phyloP scores from a whole-genome alignment of 2,329 filamentous ascomycete species.

The Colletotrichum tropicicola region DNA sequence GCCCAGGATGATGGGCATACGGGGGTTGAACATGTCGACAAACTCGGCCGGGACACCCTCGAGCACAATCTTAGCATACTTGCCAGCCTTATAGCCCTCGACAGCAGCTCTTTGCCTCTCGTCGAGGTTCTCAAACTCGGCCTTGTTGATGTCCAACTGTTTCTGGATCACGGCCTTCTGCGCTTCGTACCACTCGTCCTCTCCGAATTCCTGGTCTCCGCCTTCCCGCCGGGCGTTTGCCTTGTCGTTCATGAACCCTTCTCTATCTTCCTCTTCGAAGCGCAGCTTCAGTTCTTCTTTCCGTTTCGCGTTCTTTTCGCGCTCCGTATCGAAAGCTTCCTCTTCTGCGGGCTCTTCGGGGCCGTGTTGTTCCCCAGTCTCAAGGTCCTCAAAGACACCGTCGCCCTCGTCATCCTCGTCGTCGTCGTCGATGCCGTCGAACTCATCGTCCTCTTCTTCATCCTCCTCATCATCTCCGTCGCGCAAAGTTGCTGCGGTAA shows the following conservation, averaged over 20 bases:
- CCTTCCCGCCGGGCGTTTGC: conserved; percentile 77
- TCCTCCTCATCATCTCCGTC: conserved; percentile 51
- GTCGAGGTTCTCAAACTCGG: conserved; percentile 90
- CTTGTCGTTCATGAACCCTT: conserved; percentile 93
- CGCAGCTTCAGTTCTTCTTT: conserved; percentile 95
- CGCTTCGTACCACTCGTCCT: conserved; percentile 98
- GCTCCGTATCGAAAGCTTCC: conserved; percentile 81
- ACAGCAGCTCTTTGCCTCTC: conserved; percentile 83
- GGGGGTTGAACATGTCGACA: conserved; percentile 80
- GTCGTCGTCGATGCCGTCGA: conserved; percentile 61
- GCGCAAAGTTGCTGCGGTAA: conserved; percentile 72
- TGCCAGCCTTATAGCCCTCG: conserved; percentile 91
- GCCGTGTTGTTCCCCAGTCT: conserved; percentile 74
- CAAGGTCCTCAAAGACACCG: conserved; percentile 73
- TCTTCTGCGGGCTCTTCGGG: conserved; percentile 49
- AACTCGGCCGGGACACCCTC: conserved; percentile 93
- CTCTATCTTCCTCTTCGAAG: conserved; percentile 98
- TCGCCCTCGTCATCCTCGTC: conserved; percentile 59
- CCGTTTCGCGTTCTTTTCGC: conserved; percentile 86
- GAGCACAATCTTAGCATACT: conserved; percentile 90
- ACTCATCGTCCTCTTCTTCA: conserved; percentile 62
- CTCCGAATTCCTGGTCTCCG: conserved; percentile 83
- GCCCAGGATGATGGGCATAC: conserved; percentile 86
- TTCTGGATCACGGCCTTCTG: conserved; percentile 96
- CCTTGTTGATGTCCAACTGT: conserved; percentile 95